Evolutionary conservation across 768 basidiomycete genomes (phyloP), one percentile per base, ranked within the genome.

Genomic region (Mycena galopus): DNA sequence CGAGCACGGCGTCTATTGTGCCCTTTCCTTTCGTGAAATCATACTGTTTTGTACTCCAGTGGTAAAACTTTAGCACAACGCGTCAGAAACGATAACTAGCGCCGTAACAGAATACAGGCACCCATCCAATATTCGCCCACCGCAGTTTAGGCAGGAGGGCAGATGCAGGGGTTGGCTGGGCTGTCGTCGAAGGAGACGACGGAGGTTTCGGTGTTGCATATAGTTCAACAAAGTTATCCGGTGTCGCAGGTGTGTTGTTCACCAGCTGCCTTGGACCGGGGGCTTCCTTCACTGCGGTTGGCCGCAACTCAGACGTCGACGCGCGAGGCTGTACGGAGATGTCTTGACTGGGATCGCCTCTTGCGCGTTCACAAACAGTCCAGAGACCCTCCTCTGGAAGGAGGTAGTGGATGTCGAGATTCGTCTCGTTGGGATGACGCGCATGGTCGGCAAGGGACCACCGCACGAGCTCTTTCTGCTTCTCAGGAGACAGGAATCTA

Each of bases 21-120:
- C 89, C 92, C 67, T 88, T 90, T 3, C 90, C 89, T 63, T 87
- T 90, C 1, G 90, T 88, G 75, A 98, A 96, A 78, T 98, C 95
- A 78, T 99, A 99, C 69, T 94, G 92, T 78, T 99, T 99, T 32
- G 91, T 94, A 3, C 95, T 94, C 97, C 97, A 98, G 84, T 99
- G 96, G 81, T 99, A 99, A 63, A 89, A 94, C 74, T 75, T 55
- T 17, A 9, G 16, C 25, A n/a, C 17, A 61, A 53, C 29, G 17
- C 10, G 21, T 71, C 50, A 72, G 63, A 19, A 64, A 17, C 17
- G n/a, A 27, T 16, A 50, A 37, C 12, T 29, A 58, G 8, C 4
- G 32, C 25, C 19, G 30, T 44, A 14, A 51, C 3, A 11, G 14
- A 53, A 55, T 16, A 11, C 19, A 7, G 23, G 37, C 30, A 75